A percentile compares a stretch with the other conserved stretches of the same genome.
These are phyloP conservation scores for Ganoderma meredithae DNA, from an alignment of 1,284 basidiomycete genomes.

Conservation along the genomic window DNA sequence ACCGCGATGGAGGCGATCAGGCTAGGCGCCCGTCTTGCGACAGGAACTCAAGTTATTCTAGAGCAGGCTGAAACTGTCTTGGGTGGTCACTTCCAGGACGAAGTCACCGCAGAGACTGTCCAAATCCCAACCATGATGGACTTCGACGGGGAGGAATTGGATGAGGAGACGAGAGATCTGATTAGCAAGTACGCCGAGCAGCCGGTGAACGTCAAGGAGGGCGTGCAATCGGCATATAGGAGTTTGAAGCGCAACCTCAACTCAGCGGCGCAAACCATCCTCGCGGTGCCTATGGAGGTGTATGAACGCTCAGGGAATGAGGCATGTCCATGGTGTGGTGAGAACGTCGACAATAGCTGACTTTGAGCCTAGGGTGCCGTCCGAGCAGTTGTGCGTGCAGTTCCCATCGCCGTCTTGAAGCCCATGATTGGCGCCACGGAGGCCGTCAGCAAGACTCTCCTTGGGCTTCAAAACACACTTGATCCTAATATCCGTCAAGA, in stretches of 20 bases:
- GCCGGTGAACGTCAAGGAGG: conserved; percentile 84
- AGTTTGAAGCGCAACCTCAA: conserved; percentile 87
- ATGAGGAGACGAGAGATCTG: conserved; percentile 54
- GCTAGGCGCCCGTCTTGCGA: conserved; percentile 93
- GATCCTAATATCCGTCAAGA: conserved; percentile 83
- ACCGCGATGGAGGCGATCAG: conserved; percentile 96
- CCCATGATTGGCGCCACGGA: conserved; percentile 98
- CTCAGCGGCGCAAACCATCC: conserved; percentile 96
- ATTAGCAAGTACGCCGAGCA: conserved; percentile 93
- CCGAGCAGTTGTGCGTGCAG: conserved; percentile 91
- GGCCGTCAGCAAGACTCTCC: conserved; percentile 93
- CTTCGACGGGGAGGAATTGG: conserved; percentile 49
- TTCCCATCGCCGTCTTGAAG: conserved; percentile 95
- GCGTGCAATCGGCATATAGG: conserved; percentile 89
- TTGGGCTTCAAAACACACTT: conserved; percentile 90
- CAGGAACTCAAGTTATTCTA: conserved; percentile 96
- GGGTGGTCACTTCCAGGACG: conserved; percentile 76
- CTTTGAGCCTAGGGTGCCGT: conserved; percentile 75
- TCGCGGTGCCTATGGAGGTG: conserved; percentile 99
- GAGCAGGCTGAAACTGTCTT: conserved; percentile 96
- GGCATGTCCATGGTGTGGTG: conserved; percentile 51
- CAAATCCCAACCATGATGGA: conserved; percentile 48
- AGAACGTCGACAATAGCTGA: conserved; percentile 10
- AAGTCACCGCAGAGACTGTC: conserved; percentile 73
- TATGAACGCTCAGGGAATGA: conserved; percentile 92